phyloP scores from a whole-genome alignment of 805 yeast genomes.

The Sugiyamaella lignohabitans region DNA sequence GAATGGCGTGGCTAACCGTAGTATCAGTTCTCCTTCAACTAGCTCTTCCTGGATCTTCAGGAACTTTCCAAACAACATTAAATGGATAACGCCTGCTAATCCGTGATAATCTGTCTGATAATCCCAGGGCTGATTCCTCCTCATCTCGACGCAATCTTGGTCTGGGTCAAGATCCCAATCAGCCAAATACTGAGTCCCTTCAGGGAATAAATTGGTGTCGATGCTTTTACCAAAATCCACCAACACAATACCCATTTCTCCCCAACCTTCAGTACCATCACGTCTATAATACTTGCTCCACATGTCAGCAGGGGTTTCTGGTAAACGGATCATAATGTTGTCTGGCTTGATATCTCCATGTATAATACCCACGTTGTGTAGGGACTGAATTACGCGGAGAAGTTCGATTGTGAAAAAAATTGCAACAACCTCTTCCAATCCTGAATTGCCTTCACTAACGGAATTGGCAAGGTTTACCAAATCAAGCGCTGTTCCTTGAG shows the following conservation, averaged over 20 bases:
- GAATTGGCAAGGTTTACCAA: constrained; percentile 47
- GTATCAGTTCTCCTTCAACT: constrained; percentile 17
- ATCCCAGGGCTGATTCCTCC: constrained; percentile 56
- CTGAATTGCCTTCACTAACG: constrained; percentile 20
- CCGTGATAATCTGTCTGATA: constrained; percentile 83
- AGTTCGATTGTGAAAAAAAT: constrained; percentile 62
- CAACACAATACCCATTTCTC: constrained; percentile 47
- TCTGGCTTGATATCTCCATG: constrained; percentile 87
- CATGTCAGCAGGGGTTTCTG: constrained; percentile 22
- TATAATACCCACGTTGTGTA: constrained; percentile 62
- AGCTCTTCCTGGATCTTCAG: constrained; percentile 40
- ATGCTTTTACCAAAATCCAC: constrained; percentile 81
- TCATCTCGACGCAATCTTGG: constrained; percentile 70
- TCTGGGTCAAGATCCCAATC: constrained; percentile 56
- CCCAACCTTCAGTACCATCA: constrained; percentile 42
- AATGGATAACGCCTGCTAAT: constrained; percentile 65
- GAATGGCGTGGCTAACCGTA: constrained; percentile 41
- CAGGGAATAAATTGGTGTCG: constrained; percentile 54
- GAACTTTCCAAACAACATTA: constrained; percentile 62
- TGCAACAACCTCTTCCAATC: constrained; percentile 53
- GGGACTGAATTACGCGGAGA: constrained; percentile 46
- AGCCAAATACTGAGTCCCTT: constrained; percentile 48
- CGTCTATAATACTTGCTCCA: constrained; percentile 27
- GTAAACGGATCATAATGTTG: constrained; percentile 69
- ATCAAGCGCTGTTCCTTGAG: constrained; percentile 70